phyloP scores from a whole-genome alignment of 2,329 filamentous ascomycete genomes.

The Nothopassalora personata region DNA sequence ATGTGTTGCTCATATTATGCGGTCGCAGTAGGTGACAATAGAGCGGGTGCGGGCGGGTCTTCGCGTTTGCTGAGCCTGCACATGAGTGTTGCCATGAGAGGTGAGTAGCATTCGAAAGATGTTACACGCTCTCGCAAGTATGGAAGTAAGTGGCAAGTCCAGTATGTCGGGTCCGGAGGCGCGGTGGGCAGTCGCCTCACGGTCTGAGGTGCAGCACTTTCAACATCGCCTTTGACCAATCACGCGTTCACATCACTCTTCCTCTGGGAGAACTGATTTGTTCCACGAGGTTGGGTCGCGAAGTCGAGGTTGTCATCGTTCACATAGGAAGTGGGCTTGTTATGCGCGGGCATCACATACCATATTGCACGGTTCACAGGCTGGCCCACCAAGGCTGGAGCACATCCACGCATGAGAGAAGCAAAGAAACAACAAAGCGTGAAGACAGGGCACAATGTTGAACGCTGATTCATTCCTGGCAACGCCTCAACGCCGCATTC shows the following conservation, averaged over 20 bases:
- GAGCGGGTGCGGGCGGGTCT: neutral
- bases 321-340: no score
- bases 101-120: neutral
- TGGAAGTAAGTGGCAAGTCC: neutral
- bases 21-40: conserved; percentile 12
- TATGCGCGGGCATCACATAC: no score
- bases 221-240: neutral
- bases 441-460: neutral
- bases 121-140: neutral
- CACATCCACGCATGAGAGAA: neutral
- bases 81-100: neutral
- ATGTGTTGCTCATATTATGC: conserved; percentile 28
- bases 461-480: neutral
- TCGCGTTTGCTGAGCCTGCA: neutral
- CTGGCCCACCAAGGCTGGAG: neutral
- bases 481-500: conserved; percentile 4
- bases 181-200: neutral
- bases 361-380: no score
- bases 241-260: no score
- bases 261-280: no score
- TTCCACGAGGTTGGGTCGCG: no score
- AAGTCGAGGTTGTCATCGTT: no score
- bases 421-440: neutral
- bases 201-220: neutral
- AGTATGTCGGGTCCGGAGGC: neutral